Evolutionary conservation across 2,329 filamentous ascomycete genomes (phyloP), one percentile per base, ranked within the genome.

Genomic region (Pseudopyricularia javanii): DNA sequence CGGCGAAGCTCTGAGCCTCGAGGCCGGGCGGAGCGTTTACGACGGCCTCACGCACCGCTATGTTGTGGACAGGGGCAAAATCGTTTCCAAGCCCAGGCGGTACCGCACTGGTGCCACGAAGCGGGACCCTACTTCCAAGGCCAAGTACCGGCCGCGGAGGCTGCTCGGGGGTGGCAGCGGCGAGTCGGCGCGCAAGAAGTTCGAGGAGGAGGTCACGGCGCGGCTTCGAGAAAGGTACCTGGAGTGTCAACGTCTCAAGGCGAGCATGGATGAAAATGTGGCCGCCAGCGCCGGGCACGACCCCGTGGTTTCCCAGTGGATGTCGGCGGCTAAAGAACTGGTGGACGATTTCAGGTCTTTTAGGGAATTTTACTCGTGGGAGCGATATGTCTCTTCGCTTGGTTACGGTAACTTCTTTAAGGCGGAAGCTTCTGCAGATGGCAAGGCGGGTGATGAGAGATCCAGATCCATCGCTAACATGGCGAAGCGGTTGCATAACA

Each of bases 1-100:
- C 49, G 85, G 85, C 33, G 85, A 94, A 63, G 83, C 88, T 8
- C 78, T 91, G 59, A 74, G 80, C 32, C 70, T 90, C 22, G 78
- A 78, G 56, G 75, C 76, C 54, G 69, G 66, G 11, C 69, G 70
- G 51, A 57, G 60, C 59, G 15, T 56, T 37, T 54, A 57, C 1
- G 55, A 54, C 14, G 54, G 54, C 14, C 22, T 40, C 12, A 51
- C 50, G 15, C 45, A 47, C 47, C 59, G 56, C 33, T 55, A 59
- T 28, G 57, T 58, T 14, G 54, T 58, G 22, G 54, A 59, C 49
- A 51, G 56, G 32, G 56, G 60, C 35, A 57, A 56, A 33, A 54
- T 57, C 32, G 53, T 59, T 35, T 55, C 50, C 26, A 55, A 59
- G 50, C 54, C 54, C 7, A 57, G 57, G 50, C 58, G 56, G 52